Evolutionary conservation across 805 yeast species (phyloP).

Genomic region (Huiozyma sinensis): DNA sequence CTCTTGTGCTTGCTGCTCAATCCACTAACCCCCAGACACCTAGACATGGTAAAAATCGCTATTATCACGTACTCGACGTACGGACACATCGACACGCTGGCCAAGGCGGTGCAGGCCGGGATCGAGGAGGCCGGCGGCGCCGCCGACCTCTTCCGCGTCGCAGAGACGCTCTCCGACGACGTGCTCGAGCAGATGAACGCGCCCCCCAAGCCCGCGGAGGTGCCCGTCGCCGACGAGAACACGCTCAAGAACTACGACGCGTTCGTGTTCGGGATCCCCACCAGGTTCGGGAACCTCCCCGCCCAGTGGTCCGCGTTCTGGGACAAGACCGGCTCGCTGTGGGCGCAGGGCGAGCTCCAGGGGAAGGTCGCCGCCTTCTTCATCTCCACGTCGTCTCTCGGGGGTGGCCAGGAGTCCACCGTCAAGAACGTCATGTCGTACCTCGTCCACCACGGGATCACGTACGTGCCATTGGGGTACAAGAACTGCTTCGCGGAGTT

Average conservation of each 20-base stretch:
- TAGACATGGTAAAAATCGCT: slow-evolving; percentile 31
- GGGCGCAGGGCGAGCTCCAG: slow-evolving; percentile 59
- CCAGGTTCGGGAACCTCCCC: slow-evolving; percentile 68
- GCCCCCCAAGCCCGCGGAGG: slow-evolving; percentile 45
- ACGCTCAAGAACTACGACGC: slow-evolving; percentile 58
- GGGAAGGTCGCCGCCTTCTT: slow-evolving; percentile 77
- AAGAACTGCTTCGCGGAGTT: slow-evolving; percentile 44
- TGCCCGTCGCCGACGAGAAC: slow-evolving; percentile 49
- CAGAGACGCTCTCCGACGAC: slow-evolving; percentile 63
- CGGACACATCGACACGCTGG: slow-evolving; percentile 64
- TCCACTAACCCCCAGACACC: too few species aligned
- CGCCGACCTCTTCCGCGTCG: slow-evolving; percentile 65
- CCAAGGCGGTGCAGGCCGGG: slow-evolving; percentile 60
- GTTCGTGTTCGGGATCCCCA: slow-evolving; percentile 70
- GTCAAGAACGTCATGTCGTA: slow-evolving; percentile 48
- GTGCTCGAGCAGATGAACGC: slow-evolving; percentile 51
- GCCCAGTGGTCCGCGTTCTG: slow-evolving; percentile 70
- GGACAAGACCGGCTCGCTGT: slow-evolving; percentile 71
- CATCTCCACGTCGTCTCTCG: slow-evolving; percentile 58
- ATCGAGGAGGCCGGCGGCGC: slow-evolving; percentile 56
- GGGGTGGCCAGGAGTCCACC: slow-evolving; percentile 79
- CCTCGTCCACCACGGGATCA: slow-evolving; percentile 68
- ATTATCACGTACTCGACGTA: slow-evolving; percentile 65
- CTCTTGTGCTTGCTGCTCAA: too few species aligned
- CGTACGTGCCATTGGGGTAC: slow-evolving; percentile 72